Percentiles rank a stretch among this genome's conserved stretches.
Conservation (phyloP, 2,329 filamentous ascomycete genomes). For the Colletotrichum simmondsii region DNA sequence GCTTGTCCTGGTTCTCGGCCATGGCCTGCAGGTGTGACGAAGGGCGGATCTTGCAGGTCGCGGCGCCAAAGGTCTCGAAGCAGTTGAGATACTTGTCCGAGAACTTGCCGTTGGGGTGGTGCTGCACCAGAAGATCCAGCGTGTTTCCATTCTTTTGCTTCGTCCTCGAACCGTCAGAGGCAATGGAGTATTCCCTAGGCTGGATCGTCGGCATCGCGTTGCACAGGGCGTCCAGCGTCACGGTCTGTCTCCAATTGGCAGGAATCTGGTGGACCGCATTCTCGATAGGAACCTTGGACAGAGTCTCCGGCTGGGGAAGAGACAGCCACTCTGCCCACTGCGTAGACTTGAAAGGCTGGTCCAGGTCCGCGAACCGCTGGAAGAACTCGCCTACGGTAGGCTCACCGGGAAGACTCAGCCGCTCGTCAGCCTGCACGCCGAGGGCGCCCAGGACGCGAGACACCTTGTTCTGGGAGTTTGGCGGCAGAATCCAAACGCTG, state of each 20-base stretch:
- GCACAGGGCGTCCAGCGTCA: slow-evolving; percentile 21
- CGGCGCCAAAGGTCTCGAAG: slow-evolving; percentile 16
- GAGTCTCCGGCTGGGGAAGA: not conserved
- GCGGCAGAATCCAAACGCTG: slow-evolving; percentile 28
- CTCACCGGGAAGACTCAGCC: not conserved
- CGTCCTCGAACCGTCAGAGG: slow-evolving; percentile 18
- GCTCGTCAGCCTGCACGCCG: slow-evolving; percentile 3
- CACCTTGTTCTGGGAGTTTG: slow-evolving; percentile 28
- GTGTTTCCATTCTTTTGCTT: slow-evolving; percentile 7
- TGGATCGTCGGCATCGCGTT: slow-evolving; percentile 23
- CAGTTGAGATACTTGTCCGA: slow-evolving; percentile 26
- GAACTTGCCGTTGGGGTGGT: slow-evolving; percentile 18
- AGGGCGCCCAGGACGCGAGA: slow-evolving; percentile 22
- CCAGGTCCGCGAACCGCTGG: slow-evolving; percentile 21
- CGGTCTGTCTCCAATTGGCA: slow-evolving; percentile 6
- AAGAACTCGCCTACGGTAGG: slow-evolving; percentile 19
- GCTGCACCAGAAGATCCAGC: slow-evolving; percentile 22
- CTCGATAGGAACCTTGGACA: slow-evolving; percentile 22
- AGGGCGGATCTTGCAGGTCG: slow-evolving; percentile 30
- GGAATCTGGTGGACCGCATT: slow-evolving; percentile 21
- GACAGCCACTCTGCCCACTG: slow-evolving; percentile 8
- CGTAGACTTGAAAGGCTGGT: slow-evolving; percentile 19
- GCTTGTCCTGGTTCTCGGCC: slow-evolving; percentile 9
- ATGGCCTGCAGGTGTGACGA: slow-evolving; percentile 19
- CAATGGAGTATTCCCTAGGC: slow-evolving; percentile 29